phyloP scores from a whole-genome alignment of 352 stramenopile genomes.

The Thraustochytrium striatum region DNA sequence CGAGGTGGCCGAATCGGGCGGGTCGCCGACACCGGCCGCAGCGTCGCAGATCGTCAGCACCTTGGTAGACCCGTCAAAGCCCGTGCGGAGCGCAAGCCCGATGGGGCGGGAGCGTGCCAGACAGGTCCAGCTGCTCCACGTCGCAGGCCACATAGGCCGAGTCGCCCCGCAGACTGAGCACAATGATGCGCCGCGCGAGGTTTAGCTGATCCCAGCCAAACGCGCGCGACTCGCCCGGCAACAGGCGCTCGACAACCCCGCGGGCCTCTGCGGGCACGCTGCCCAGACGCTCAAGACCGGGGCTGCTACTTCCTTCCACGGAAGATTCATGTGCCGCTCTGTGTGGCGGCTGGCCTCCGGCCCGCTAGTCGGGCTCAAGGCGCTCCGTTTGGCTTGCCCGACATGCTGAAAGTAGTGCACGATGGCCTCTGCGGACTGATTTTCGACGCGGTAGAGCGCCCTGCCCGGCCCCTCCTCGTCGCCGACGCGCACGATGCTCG shows the following conservation, averaged over 20 bases:
- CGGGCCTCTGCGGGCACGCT: background rate
- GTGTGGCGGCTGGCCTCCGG: too few relatives aligned
- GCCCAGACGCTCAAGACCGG: background rate
- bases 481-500: background rate
- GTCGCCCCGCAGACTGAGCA: constrained; percentile 9
- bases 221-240: background rate
- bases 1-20: background rate
- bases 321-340: too few relatives aligned
- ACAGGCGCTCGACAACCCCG: constrained; percentile 18
- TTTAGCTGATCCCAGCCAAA: constrained; percentile 30
- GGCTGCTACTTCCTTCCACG: background rate
- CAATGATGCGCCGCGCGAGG: background rate
- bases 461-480: too few relatives aligned
- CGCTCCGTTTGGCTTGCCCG: too few relatives aligned
- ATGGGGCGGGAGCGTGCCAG: background rate
- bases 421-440: background rate
- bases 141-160: background rate
- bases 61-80: constrained; percentile 27
- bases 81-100: background rate
- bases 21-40: background rate
- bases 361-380: too few relatives aligned
- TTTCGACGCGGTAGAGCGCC: background rate
- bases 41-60: constrained; percentile 1
- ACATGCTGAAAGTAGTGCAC: constrained; percentile 31
- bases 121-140: background rate